Conservation (phyloP, 2,329 filamentous ascomycete species). For the Neurospora crassa region DNA sequence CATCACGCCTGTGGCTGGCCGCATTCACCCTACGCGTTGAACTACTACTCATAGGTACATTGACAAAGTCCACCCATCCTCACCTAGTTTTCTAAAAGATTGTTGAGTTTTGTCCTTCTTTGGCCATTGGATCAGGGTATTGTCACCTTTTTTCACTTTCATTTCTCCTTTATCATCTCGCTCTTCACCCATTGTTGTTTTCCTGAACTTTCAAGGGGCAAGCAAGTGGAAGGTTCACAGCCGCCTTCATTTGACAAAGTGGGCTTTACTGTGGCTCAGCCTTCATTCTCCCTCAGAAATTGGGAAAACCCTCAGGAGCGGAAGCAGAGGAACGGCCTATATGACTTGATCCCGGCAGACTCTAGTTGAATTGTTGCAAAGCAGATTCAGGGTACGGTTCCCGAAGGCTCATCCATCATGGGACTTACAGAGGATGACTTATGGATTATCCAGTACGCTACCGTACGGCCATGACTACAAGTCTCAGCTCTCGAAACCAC, state of each 20-base stretch:
- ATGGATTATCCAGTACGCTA: background rate
- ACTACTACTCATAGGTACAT: no score
- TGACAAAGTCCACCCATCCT: no score
- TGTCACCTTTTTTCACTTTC: no score
- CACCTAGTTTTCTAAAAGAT: no score
- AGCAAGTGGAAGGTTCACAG: no score
- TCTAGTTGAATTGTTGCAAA: background rate
- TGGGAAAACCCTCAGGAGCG: background rate
- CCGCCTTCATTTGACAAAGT: no score
- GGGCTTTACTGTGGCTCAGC: background rate
- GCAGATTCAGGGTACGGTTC: background rate
- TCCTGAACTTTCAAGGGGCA: no score
- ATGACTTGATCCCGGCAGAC: background rate
- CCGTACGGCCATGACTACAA: background rate
- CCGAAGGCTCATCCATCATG: background rate
- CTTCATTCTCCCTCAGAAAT: background rate
- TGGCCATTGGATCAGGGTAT: no score
- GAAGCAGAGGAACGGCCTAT: background rate
- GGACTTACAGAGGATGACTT: background rate
- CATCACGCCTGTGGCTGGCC: background rate
- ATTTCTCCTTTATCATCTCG: no score
- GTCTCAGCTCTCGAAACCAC: background rate
- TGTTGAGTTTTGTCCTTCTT: no score
- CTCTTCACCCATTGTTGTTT: no score
- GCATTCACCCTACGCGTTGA: background rate